Evolutionary conservation across 2,329 filamentous ascomycete genomes (phyloP).

Genomic region (Falciphora oryzae): DNA sequence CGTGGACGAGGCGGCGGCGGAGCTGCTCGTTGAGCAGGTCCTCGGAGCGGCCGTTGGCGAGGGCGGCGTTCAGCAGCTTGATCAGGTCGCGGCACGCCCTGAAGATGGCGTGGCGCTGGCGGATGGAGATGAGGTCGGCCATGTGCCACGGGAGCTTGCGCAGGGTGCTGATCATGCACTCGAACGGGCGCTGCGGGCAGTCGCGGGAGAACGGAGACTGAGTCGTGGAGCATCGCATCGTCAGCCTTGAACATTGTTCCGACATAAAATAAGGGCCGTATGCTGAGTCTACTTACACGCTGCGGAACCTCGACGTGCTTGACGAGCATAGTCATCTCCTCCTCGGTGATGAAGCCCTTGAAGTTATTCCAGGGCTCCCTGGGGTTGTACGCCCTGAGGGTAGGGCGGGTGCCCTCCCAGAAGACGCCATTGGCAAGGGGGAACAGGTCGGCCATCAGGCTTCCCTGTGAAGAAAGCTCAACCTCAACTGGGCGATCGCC

Average conservation of each 20-base stretch:
- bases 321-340: conserved; percentile 58
- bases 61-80: conserved; percentile 34
- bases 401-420: conserved; percentile 46
- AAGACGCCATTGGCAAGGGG: conserved; percentile 49
- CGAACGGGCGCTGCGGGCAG: conserved; percentile 59
- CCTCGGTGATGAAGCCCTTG: conserved; percentile 53
- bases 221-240: conserved; percentile 5
- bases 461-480: conserved; percentile 48
- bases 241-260: conserved; percentile 9
- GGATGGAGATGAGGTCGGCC: conserved; percentile 50
- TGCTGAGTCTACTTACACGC: conserved; percentile 43
- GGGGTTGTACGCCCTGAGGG: conserved; percentile 29
- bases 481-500: conserved; percentile 53
- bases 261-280: background rate
- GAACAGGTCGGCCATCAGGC: conserved; percentile 58
- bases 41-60: conserved; percentile 33
- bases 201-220: conserved; percentile 55
- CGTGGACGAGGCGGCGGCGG: conserved; percentile 43
- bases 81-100: conserved; percentile 45
- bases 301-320: conserved; percentile 58
- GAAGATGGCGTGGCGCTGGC: conserved; percentile 49
- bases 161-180: conserved; percentile 58
- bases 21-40: conserved; percentile 47
- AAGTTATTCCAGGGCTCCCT: conserved; percentile 45
- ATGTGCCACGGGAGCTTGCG: conserved; percentile 59